These are phyloP conservation scores for Talaromyces albobiverticillius DNA, from an alignment of 2,329 filamentous ascomycete genomes.

Conservation along the genomic window DNA sequence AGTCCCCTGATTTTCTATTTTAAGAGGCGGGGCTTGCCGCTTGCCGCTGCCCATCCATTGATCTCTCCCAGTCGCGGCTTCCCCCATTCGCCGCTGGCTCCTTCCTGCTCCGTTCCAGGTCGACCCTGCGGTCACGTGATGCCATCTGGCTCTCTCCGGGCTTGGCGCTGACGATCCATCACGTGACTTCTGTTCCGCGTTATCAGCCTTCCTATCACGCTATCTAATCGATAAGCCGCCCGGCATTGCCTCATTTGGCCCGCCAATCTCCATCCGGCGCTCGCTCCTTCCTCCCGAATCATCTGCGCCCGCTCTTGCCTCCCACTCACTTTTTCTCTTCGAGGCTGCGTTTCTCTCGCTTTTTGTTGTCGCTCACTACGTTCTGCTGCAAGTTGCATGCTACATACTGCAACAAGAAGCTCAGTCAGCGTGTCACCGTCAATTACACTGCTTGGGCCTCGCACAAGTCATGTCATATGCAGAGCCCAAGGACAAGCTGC, in stretches of 20 bases:
- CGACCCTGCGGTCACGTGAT: neutral
- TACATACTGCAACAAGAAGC: too few species aligned
- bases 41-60: conserved; percentile 1
- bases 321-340: neutral
- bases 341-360: too few species aligned
- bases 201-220: too few species aligned
- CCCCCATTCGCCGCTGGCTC: neutral
- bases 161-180: too few species aligned
- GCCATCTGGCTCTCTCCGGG: too few species aligned
- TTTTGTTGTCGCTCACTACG: too few species aligned
- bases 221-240: neutral
- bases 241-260: conserved; percentile 6
- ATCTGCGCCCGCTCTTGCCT: neutral
- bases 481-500: conserved; percentile 7
- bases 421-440: too few species aligned
- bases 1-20: conserved; percentile 15
- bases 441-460: neutral
- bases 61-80: neutral
- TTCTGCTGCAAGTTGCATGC: too few species aligned
- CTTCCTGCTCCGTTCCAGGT: neutral
- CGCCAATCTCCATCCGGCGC: neutral
- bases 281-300: conserved; percentile 2
- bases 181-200: too few species aligned
- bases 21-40: conserved; percentile 16
- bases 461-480: conserved; percentile 5